Evolutionary conservation across 352 stramenopile genomes (phyloP).

Genomic region (Phytophthora hibernalis): DNA sequence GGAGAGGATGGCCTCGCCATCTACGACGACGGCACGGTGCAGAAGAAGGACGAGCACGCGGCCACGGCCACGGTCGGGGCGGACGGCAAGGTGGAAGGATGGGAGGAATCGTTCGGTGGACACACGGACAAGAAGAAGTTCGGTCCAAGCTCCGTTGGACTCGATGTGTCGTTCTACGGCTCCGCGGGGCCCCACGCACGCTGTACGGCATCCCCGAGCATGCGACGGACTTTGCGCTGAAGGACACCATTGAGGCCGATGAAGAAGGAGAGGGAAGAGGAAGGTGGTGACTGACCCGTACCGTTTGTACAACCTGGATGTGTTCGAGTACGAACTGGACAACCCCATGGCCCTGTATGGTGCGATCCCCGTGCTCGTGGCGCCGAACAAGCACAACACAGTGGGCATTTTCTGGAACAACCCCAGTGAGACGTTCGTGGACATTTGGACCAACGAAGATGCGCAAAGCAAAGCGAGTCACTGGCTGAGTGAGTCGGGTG

Average conservation of each 20-base stretch:
- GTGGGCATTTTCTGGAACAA: conserved; percentile 99
- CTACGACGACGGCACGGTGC: conserved; percentile 94
- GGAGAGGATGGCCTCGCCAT: conserved; percentile 98
- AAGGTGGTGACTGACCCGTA: conserved; percentile 94
- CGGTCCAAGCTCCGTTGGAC: conserved; percentile 93
- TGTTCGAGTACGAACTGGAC: conserved; percentile 99
- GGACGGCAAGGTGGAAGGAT: conserved; percentile 80
- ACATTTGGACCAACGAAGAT: conserved; percentile 86
- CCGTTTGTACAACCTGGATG: conserved; percentile 99
- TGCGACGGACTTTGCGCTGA: conserved; percentile 93
- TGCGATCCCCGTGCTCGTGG: conserved; percentile 76
- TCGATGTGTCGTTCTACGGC: conserved; percentile 95
- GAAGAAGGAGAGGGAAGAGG: conserved; percentile 27
- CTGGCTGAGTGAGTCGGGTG: conserved; percentile 96
- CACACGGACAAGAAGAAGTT: conserved; percentile 91
- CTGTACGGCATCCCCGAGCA: conserved; percentile 99
- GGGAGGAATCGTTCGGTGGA: conserved; percentile 95
- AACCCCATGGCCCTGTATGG: conserved; percentile 99
- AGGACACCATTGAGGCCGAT: conserved; percentile 88
- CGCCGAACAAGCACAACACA: conserved; percentile 73
- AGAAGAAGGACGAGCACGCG: conserved; percentile 63
- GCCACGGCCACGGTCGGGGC: conserved; percentile 16
- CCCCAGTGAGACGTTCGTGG: conserved; percentile 98
- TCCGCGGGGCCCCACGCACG: conserved; percentile 61
- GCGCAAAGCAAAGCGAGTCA: conserved; percentile 74